Evolutionary conservation across 331 rosid genomes (phyloP).

Genomic region (Prunus yedoensis): DNA sequence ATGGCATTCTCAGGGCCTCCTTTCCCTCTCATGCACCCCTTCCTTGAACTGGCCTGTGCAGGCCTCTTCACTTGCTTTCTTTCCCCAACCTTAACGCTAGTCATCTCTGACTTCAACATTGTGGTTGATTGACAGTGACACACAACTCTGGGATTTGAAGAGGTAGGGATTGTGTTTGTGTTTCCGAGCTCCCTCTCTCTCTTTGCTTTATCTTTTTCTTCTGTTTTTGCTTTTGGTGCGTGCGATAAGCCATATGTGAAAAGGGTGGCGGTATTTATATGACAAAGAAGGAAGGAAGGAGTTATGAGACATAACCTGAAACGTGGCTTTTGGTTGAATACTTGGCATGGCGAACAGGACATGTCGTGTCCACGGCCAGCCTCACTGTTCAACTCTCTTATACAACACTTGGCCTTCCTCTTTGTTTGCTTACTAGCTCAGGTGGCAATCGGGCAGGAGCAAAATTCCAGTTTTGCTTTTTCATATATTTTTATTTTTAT

Average conservation of each 20-base stretch:
- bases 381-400: constrained; percentile 47
- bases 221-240: background rate
- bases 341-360: constrained; percentile 50
- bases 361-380: constrained; percentile 60
- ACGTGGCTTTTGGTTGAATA: constrained; percentile 68
- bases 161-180: background rate
- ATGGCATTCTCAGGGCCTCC: constrained; percentile 88
- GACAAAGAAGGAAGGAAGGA: constrained; percentile 1
- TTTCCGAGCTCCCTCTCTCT: too few relatives aligned
- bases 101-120: constrained; percentile 44
- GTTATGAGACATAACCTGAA: constrained; percentile 27
- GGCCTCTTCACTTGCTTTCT: constrained; percentile 37
- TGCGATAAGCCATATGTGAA: background rate
- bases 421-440: constrained; percentile 33
- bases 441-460: constrained; percentile 27
- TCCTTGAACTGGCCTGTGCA: constrained; percentile 75
- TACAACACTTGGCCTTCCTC: constrained; percentile 60
- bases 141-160: too few relatives aligned
- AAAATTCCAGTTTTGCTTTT: background rate
- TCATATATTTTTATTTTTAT: background rate
- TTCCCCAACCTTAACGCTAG: constrained; percentile 25
- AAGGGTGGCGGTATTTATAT: constrained; percentile 32
- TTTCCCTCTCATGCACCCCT: constrained; percentile 96
- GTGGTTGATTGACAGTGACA: background rate
- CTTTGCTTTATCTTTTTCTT: background rate